phyloP scores from a whole-genome alignment of 2,329 filamentous ascomycete species.

The Colletotrichum sp. region DNA sequence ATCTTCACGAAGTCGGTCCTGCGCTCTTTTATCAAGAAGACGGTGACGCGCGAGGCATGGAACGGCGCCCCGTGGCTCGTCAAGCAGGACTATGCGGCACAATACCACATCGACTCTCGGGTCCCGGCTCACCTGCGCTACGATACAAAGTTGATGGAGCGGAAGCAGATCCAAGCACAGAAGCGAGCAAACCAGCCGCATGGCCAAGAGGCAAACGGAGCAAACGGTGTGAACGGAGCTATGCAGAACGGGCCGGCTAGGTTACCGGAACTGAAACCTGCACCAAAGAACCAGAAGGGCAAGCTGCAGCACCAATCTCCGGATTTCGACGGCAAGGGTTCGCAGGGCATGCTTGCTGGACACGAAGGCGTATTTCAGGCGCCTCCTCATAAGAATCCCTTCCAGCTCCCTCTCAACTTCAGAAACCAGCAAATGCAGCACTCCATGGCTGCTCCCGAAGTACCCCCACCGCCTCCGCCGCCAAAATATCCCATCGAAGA shows the following conservation, averaged over 20 bases:
- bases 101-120: conserved; percentile 86
- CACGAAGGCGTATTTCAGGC: conserved; percentile 44
- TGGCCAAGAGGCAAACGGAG: conserved; percentile 4
- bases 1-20: conserved; percentile 95
- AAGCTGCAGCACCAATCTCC: conserved; percentile 56
- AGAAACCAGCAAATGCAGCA: conserved; percentile 49
- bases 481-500: conserved; percentile 98
- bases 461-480: conserved; percentile 71
- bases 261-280: conserved; percentile 76
- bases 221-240: conserved; percentile 44
- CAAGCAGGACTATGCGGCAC: conserved; percentile 81
- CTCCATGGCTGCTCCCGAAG: conserved; percentile 39
- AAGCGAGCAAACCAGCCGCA: conserved; percentile 59
- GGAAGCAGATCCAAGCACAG: conserved; percentile 73
- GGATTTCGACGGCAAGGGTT: conserved; percentile 47
- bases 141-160: conserved; percentile 78
- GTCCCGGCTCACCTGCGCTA: conserved; percentile 84
- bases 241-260: conserved; percentile 53
- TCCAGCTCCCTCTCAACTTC: conserved; percentile 50
- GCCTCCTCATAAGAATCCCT: conserved; percentile 49
- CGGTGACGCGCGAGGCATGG: conserved; percentile 90
- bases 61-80: conserved; percentile 97
- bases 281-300: conserved; percentile 71
- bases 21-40: conserved; percentile 93
- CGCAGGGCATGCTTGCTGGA: conserved; percentile 28